phyloP scores from a whole-genome alignment of 75 land plant genomes.

The Cryptomeria japonica region DNA sequence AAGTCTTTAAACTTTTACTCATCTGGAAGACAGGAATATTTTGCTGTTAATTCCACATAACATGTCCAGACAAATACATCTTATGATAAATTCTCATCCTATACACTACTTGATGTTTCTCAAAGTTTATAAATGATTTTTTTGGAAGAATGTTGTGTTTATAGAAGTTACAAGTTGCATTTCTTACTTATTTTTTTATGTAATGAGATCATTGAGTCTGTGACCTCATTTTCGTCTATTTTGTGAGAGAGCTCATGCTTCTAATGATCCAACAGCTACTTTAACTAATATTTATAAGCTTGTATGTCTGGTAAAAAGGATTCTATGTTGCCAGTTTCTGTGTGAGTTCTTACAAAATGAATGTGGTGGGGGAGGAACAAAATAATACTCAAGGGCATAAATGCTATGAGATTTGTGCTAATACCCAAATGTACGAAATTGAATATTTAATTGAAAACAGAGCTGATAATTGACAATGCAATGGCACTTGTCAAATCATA shows the following conservation, averaged over 20 bases:
- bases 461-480: too few species aligned
- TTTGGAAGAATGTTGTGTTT: not conserved
- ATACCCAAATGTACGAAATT: too few species aligned
- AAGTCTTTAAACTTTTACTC: not conserved
- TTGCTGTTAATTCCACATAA: not conserved
- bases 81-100: not conserved
- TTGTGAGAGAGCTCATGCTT: not conserved
- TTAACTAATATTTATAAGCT: not conserved
- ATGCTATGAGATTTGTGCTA: too few species aligned
- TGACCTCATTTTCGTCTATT: not conserved
- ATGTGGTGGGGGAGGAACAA: too few species aligned
- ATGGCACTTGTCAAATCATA: too few species aligned
- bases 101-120: not conserved
- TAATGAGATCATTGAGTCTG: not conserved
- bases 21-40: not conserved
- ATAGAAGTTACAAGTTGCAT: not conserved
- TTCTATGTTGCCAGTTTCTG: not conserved
- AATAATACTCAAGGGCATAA: too few species aligned
- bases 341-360: too few species aligned
- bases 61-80: constrained; percentile 1
- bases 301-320: not conserved
- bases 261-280: not conserved
- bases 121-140: not conserved
- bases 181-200: not conserved
- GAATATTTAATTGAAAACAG: too few species aligned